These are phyloP conservation scores for Acanthochlamys bracteata DNA, from an alignment of 106 monocot genomes.

Conservation along the genomic window DNA sequence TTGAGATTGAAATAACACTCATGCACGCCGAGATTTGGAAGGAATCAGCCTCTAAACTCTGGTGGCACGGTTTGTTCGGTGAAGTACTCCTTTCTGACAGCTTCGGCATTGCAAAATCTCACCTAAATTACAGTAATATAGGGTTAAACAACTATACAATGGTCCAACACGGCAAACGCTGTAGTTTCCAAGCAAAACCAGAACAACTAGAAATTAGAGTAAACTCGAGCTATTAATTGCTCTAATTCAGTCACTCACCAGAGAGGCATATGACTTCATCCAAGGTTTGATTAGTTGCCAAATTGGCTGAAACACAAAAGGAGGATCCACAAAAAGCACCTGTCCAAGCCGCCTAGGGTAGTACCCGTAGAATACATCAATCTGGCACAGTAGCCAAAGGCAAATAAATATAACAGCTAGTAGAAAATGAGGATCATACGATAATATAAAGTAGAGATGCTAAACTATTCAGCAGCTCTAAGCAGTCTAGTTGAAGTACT, in stretches of 20 bases:
- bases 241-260: constrained; percentile 34
- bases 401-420: not conserved
- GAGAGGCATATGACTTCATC: constrained; percentile 70
- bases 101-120: constrained; percentile 33
- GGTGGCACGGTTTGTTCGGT: constrained; percentile 19
- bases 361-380: constrained; percentile 89
- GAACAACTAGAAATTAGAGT: too few relatives aligned
- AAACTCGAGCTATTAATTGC: too few relatives aligned
- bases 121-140: constrained; percentile 11
- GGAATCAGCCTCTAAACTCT: constrained; percentile 16
- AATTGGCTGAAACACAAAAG: constrained; percentile 85
- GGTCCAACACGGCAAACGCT: too few relatives aligned
- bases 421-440: not conserved
- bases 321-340: constrained; percentile 83
- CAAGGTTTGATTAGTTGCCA: constrained; percentile 82
- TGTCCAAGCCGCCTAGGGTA: constrained; percentile 84
- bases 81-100: constrained; percentile 33
- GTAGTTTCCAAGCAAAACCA: too few relatives aligned
- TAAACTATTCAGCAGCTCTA: too few relatives aligned
- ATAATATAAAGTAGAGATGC: not conserved
- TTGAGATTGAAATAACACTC: too few relatives aligned
- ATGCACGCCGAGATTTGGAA: not conserved
- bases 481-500: too few relatives aligned
- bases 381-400: constrained; percentile 23
- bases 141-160: not conserved